A percentile compares a stretch with the other conserved stretches of the same genome.
These are phyloP conservation scores for Globisporangium recalcitrans DNA, from an alignment of 352 stramenopile species.

Conservation along the genomic window DNA sequence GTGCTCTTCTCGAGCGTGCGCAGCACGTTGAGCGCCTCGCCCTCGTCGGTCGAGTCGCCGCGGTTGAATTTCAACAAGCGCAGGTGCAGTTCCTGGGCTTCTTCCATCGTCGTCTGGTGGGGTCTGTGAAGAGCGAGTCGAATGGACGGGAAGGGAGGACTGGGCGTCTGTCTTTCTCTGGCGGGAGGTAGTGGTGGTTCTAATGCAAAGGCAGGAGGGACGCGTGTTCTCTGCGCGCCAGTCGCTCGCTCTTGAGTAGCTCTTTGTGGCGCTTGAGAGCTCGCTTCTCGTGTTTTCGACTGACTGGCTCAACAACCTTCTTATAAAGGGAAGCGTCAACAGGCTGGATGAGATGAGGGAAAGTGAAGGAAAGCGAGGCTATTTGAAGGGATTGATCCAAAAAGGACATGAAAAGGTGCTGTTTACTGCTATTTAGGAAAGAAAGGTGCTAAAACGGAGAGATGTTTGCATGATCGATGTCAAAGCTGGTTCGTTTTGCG, in stretches of 20 bases:
- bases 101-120: slow-evolving; percentile 41
- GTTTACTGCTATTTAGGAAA: not conserved
- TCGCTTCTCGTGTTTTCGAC: slow-evolving; percentile 12
- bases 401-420: too few species aligned
- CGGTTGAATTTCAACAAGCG: slow-evolving; percentile 69
- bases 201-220: not conserved
- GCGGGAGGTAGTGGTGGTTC: not conserved
- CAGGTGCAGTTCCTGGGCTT: slow-evolving; percentile 59
- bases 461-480: too few species aligned
- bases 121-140: not conserved
- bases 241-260: slow-evolving; percentile 6
- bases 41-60: slow-evolving; percentile 53
- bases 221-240: slow-evolving; percentile 10
- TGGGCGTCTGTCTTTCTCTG: not conserved
- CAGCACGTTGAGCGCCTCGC: slow-evolving; percentile 57
- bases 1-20: slow-evolving; percentile 47
- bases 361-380: not conserved
- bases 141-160: not conserved
- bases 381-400: too few species aligned
- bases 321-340: not conserved
- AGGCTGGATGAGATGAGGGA: slow-evolving; percentile 1
- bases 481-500: too few species aligned
- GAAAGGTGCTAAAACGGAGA: too few species aligned
- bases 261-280: slow-evolving; percentile 10
- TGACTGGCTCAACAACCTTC: slow-evolving; percentile 7